phyloP scores from a whole-genome alignment of 164 flowering plant species.

The Nymphaea colorata region DNA sequence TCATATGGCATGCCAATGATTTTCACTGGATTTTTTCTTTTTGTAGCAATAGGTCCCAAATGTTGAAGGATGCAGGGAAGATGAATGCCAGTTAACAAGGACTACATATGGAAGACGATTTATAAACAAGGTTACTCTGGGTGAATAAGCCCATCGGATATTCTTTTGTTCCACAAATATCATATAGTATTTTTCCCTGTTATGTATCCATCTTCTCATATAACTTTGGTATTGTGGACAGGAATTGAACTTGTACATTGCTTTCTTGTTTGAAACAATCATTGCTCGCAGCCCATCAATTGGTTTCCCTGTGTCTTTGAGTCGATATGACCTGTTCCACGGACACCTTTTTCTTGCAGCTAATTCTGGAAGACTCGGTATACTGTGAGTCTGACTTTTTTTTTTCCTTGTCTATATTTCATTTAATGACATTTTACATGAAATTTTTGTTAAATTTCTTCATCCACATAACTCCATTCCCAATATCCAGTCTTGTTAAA shows the following conservation, averaged over 20 bases:
- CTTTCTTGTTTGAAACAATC: slow-evolving; percentile 64
- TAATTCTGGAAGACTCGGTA: slow-evolving; percentile 76
- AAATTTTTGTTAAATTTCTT: background rate
- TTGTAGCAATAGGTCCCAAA: slow-evolving; percentile 64
- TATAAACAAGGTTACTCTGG: slow-evolving; percentile 43
- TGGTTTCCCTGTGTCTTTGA: slow-evolving; percentile 62
- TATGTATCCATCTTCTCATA: background rate
- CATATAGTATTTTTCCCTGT: background rate
- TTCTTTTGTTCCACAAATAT: background rate
- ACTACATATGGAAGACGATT: slow-evolving; percentile 85
- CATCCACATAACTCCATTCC: background rate
- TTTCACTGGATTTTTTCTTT: background rate
- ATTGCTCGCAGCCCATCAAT: slow-evolving; percentile 57
- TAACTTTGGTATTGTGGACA: slow-evolving; percentile 17
- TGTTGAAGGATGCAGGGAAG: slow-evolving; percentile 49
- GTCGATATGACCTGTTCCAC: slow-evolving; percentile 83
- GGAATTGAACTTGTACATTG: slow-evolving; percentile 74
- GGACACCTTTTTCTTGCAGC: slow-evolving; percentile 82
- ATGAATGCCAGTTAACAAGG: slow-evolving; percentile 77
- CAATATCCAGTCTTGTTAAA: too few relatives aligned
- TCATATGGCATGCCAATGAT: background rate
- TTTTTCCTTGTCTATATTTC: background rate
- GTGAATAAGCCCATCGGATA: background rate
- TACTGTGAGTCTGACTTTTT: slow-evolving; percentile 57
- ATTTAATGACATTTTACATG: too few relatives aligned